Evolutionary conservation across 1,139 yeast genomes (phyloP).

Genomic region (Kurtzmaniella quercitrusa): DNA sequence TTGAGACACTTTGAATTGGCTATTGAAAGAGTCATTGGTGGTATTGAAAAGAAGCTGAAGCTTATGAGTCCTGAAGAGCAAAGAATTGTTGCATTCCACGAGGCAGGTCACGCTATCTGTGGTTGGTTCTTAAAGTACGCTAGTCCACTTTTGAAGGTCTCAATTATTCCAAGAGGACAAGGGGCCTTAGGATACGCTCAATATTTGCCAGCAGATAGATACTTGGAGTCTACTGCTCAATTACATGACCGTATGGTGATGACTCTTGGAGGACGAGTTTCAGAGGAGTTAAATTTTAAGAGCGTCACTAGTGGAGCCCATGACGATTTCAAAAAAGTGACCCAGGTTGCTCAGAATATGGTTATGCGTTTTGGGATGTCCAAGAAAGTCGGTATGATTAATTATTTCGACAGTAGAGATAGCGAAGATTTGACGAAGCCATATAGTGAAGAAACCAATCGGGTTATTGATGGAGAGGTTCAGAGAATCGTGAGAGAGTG

Average conservation of each 20-base stretch:
- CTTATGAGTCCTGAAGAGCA: conserved; percentile 82
- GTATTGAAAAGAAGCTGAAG: conserved; percentile 86
- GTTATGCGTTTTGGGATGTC: conserved; percentile 93
- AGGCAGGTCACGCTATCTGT: conserved; percentile 98
- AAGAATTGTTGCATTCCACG: conserved; percentile 90
- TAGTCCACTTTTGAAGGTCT: conserved; percentile 89
- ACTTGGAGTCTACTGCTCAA: conserved; percentile 74
- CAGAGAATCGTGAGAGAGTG: conserved; percentile 78
- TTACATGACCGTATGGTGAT: conserved; percentile 87
- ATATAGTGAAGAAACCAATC: conserved; percentile 83
- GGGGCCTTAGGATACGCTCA: conserved; percentile 99
- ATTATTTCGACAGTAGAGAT: conserved; percentile 54
- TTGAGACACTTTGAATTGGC: conserved; percentile 89
- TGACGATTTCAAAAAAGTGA: conserved; percentile 96
- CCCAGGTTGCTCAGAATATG: conserved; percentile 91
- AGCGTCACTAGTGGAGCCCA: conserved; percentile 94
- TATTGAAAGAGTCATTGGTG: conserved; percentile 95
- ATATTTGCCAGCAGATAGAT: conserved; percentile 91
- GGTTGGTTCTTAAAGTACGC: conserved; percentile 93
- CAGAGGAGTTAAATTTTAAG: conserved; percentile 86
- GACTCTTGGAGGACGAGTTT: conserved; percentile 96
- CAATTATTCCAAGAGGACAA: conserved; percentile 94
- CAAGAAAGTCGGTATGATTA: conserved; percentile 72
- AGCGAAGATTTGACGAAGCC: conserved; percentile 77
- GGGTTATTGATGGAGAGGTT: conserved; percentile 77